These are phyloP conservation scores for Fusarium lyarnte DNA, from an alignment of 2,329 filamentous ascomycete species.

Conservation along the genomic window DNA sequence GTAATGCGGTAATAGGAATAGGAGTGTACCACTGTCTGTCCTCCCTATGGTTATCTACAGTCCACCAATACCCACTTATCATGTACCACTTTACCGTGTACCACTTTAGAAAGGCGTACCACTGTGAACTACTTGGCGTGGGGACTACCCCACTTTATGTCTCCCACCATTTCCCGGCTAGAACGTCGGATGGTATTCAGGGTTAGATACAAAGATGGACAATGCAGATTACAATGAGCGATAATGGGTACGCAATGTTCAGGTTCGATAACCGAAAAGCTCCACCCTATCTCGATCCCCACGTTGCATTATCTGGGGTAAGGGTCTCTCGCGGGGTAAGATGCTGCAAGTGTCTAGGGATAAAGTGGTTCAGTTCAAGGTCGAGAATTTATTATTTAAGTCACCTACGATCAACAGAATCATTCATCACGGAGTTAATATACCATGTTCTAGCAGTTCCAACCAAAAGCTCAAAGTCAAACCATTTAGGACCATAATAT, in stretches of 20 bases:
- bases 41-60: not conserved
- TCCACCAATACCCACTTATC: not conserved
- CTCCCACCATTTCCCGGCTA: not conserved
- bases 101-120: not conserved
- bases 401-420: fast-evolving
- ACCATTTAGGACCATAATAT: fast-evolving
- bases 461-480: fast-evolving
- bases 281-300: not conserved
- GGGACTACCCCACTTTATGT: not conserved
- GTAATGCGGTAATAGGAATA: fast-evolving
- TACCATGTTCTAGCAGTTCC: not conserved
- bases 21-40: not conserved
- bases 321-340: not conserved
- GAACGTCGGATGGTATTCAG: fast-evolving
- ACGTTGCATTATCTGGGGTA: not conserved
- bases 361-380: not conserved
- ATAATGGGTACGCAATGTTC: no score
- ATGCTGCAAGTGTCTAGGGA: fast-evolving
- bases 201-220: not conserved
- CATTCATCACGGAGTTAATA: fast-evolving
- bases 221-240: not conserved
- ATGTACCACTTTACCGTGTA: not conserved
- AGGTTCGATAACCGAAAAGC: not conserved
- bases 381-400: not conserved
- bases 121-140: fast-evolving